phyloP scores from a whole-genome alignment of 306 rosid species.

The Quercus engelmannii region DNA sequence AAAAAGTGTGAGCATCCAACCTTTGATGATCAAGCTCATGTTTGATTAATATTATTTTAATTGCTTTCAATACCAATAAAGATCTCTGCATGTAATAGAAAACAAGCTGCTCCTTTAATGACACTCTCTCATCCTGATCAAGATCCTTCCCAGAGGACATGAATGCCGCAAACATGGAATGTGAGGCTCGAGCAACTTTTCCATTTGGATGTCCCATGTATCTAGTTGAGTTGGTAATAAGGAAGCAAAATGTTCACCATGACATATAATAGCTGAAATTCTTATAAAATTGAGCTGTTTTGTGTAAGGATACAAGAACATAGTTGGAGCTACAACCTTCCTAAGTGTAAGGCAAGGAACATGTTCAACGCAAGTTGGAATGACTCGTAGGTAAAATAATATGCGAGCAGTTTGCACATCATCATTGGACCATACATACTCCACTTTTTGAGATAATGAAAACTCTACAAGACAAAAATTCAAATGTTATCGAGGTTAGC shows the following conservation, averaged over 20 bases:
- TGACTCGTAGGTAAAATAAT: slow-evolving; percentile 75
- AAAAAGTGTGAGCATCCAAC: slow-evolving; percentile 9
- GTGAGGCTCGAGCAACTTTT: slow-evolving; percentile 81
- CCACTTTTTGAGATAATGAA: slow-evolving; percentile 32
- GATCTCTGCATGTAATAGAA: slow-evolving; percentile 81
- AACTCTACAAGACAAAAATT: slow-evolving; percentile 31
- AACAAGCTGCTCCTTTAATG: slow-evolving; percentile 83
- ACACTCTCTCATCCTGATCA: slow-evolving; percentile 40
- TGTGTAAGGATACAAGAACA: slow-evolving; percentile 88
- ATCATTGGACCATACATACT: slow-evolving; percentile 71
- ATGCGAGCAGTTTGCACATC: slow-evolving; percentile 88
- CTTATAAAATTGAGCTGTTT: slow-evolving; percentile 17
- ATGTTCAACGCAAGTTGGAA: slow-evolving; percentile 71
- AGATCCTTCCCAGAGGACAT: slow-evolving; percentile 66
- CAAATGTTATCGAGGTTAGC: not conserved
- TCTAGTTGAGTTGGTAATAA: slow-evolving; percentile 52
- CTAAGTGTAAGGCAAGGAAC: slow-evolving; percentile 61
- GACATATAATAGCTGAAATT: slow-evolving; percentile 7
- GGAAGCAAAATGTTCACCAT: slow-evolving; percentile 29
- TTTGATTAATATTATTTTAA: slow-evolving; percentile 12
- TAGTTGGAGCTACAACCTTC: slow-evolving; percentile 58
- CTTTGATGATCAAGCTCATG: not conserved
- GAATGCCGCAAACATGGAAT: slow-evolving; percentile 68
- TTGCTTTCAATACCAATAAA: slow-evolving; percentile 48
- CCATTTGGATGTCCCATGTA: slow-evolving; percentile 81